These are phyloP conservation scores for Corylus avellana DNA, from an alignment of 306 rosid species.

Conservation along the genomic window DNA sequence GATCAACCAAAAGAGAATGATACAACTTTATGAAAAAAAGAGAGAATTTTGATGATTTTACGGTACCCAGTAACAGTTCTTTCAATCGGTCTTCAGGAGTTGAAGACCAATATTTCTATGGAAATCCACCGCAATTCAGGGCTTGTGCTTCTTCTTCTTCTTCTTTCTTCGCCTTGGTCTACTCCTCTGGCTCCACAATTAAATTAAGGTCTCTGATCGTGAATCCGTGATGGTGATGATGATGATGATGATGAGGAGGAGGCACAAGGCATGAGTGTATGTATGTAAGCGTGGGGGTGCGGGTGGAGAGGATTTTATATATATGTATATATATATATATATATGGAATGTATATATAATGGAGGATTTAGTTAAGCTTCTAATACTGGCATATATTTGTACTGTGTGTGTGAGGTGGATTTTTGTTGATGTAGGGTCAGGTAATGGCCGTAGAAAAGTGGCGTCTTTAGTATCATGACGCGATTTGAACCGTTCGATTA, in stretches of 20 bases:
- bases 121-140: slow-evolving; percentile 23
- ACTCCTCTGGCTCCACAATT: slow-evolving; percentile 16
- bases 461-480: slow-evolving; percentile 13
- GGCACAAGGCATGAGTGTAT: slow-evolving; percentile 20
- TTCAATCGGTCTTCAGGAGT: slow-evolving; percentile 50
- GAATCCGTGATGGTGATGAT: background rate
- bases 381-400: background rate
- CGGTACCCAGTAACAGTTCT: slow-evolving; percentile 58
- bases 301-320: no score
- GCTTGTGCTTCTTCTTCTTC: slow-evolving; percentile 14
- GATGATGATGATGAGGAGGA: slow-evolving; percentile 22
- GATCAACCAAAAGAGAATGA: slow-evolving; percentile 31
- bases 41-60: slow-evolving; percentile 30
- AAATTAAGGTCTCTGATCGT: slow-evolving; percentile 8
- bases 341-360: background rate
- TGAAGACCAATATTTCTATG: slow-evolving; percentile 43
- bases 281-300: background rate
- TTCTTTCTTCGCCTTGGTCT: slow-evolving; percentile 19
- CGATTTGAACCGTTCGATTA: slow-evolving; percentile 6
- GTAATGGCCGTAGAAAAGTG: background rate
- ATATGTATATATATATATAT: no score
- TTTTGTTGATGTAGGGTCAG: slow-evolving; percentile 1
- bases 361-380: slow-evolving; percentile 9
- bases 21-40: slow-evolving; percentile 14
- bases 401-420: slow-evolving; percentile 12